Base-by-base conservation (phyloP, 1,284 basidiomycete species). In the Takashimella koratensis region DNA sequence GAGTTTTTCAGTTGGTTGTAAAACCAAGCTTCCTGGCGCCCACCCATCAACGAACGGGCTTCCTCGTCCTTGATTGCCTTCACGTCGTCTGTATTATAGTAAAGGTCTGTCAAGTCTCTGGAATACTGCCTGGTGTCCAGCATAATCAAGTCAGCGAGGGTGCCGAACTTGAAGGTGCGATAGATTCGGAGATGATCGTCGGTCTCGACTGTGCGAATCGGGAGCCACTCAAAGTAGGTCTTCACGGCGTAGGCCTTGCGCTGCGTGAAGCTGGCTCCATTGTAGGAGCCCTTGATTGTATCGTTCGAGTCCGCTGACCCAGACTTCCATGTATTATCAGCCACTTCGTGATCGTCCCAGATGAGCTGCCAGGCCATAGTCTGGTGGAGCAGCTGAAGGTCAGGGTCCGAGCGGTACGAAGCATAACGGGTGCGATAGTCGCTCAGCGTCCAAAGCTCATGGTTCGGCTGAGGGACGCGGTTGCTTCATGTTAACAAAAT, bases 211-310 rank as follows among this genome's bases (percentile, higher is more conserved):
- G 58, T 47, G 25, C 63, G 78, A 54, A 86, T 83, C 13, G 85
- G 84, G 77, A 86, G 81, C 84, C 84, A 86, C 62, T 85, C 83
- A 63, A 84, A 83, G 67, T 85, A 86, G 0, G 84, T 84, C 25
- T 79, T 78, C 26, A 84, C 80, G 3, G 83, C 84, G 41, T 83
- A 82, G 1, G 83, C 68, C 69, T 85, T 85, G 43, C 85, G 72
- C 45, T 58, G 43, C 36, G 57, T 52, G 53, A 62, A 54, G 50
- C 52, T 48, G 25, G 48, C n/a, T 54, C 60, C 47, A 47, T 58
- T 40, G 43, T 56, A 47, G n/a, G 54, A 53, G 13, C 83, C 83
- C 1, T 71, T 63, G 12, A 77, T 56, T 0, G 82, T 82, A 68
- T 86, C 81, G 65, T 86, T 86, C 11, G 82, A 82, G 61, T 85